Conservation (phyloP, 2,329 filamentous ascomycete genomes). For the Fusarium lateritium region DNA sequence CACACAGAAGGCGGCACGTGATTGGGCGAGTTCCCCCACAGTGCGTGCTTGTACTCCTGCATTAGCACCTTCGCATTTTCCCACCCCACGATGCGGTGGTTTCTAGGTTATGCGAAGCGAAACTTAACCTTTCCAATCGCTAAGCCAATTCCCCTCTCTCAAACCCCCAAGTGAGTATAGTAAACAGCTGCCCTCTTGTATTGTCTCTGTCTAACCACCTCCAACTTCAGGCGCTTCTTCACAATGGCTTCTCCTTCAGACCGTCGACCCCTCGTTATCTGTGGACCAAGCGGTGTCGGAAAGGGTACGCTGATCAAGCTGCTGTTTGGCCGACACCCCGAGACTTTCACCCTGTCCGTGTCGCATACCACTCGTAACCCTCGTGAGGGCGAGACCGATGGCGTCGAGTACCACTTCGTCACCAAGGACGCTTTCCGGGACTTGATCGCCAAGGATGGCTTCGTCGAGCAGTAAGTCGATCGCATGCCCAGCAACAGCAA, state of each 20-base stretch:
- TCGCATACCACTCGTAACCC: constrained; percentile 86
- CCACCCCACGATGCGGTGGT: constrained; percentile 32
- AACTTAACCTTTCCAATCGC: constrained; percentile 21
- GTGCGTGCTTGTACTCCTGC: constrained; percentile 9
- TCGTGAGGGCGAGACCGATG: constrained; percentile 81
- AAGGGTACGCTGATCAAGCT: constrained; percentile 85
- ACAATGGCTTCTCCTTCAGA: constrained; percentile 58
- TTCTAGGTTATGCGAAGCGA: constrained; percentile 38
- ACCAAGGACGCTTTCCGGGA: constrained; percentile 75
- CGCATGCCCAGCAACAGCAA: neutral
- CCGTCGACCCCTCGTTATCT: constrained; percentile 80
- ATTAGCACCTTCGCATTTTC: constrained; percentile 36
- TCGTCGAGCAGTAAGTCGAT: constrained; percentile 76
- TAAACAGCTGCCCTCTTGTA: fast-evolving
- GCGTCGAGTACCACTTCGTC: constrained; percentile 86
- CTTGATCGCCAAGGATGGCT: constrained; percentile 76
- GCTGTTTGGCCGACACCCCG: constrained; percentile 72
- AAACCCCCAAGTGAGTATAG: constrained; percentile 17
- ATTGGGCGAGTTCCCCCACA: constrained; percentile 30
- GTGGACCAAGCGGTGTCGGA: constrained; percentile 83
- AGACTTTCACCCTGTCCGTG: constrained; percentile 69
- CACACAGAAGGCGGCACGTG: constrained; percentile 15
- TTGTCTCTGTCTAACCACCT: neutral
- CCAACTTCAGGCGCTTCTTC: constrained; percentile 28
- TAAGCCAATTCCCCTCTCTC: constrained; percentile 21